Evolutionary conservation across 2,329 filamentous ascomycete species (phyloP).

Genomic region (Aspergillus caelatus): DNA sequence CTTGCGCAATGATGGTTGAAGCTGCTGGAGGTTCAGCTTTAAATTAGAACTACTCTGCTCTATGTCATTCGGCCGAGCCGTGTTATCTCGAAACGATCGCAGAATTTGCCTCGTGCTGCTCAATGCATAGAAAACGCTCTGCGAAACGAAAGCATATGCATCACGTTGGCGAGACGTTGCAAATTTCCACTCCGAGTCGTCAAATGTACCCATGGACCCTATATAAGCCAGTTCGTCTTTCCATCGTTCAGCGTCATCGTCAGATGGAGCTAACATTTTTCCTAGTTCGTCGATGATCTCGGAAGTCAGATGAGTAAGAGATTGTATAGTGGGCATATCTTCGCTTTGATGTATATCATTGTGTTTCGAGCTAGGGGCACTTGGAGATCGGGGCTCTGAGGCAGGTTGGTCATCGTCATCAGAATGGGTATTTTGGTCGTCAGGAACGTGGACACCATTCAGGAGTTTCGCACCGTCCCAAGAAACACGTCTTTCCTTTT

Average conservation of each 20-base stretch:
- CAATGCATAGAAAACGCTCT: slow-evolving; percentile 49
- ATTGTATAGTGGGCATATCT: slow-evolving; percentile 29
- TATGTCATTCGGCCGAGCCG: slow-evolving; percentile 8
- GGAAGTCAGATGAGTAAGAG: slow-evolving; percentile 38
- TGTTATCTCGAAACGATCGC: slow-evolving; percentile 40
- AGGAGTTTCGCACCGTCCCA: slow-evolving; percentile 42
- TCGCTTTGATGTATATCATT: slow-evolving; percentile 12
- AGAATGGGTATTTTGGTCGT: slow-evolving; percentile 15
- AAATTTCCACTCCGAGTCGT: slow-evolving; percentile 41
- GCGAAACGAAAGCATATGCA: slow-evolving; percentile 45
- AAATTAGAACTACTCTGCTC: slow-evolving; percentile 8
- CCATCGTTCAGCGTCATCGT: slow-evolving; percentile 43
- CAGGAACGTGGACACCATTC: slow-evolving; percentile 27
- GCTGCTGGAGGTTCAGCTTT: slow-evolving; percentile 32
- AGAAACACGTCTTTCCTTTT: slow-evolving; percentile 38
- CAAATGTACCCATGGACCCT: slow-evolving; percentile 39
- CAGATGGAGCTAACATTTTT: slow-evolving; percentile 38
- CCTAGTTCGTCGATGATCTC: slow-evolving; percentile 42
- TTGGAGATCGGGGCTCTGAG: slow-evolving; percentile 23
- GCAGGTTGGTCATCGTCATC: slow-evolving; percentile 16
- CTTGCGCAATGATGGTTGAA: slow-evolving; percentile 38
- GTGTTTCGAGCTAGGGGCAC: slow-evolving; percentile 22
- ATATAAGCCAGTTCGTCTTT: slow-evolving; percentile 41
- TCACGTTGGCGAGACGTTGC: slow-evolving; percentile 41
- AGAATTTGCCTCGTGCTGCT: slow-evolving; percentile 45